Conservation (phyloP, 306 rosid species). For the Dicorynia guianensis region DNA sequence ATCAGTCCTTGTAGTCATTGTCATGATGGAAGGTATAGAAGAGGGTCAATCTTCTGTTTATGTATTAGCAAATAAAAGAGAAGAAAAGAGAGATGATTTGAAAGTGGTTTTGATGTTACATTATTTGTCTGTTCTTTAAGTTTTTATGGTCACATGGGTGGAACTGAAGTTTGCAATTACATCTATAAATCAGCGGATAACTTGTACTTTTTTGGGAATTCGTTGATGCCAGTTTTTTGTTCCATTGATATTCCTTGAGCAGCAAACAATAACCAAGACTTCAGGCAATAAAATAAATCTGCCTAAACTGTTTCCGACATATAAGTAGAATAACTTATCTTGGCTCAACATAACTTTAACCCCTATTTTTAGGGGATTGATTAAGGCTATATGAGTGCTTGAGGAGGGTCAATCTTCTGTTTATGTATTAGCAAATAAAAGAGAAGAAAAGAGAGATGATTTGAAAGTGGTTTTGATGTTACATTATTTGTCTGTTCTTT, state of each 20-base stretch:
- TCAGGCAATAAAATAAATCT: background rate
- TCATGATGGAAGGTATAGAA: constrained; percentile 3
- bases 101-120: constrained; percentile 11
- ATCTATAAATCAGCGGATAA: constrained; percentile 24
- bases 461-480: no score
- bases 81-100: background rate
- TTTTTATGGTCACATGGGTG: background rate
- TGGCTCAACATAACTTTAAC: background rate
- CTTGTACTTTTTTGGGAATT: constrained; percentile 4
- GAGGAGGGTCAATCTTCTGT: no score
- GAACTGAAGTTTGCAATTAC: constrained; percentile 5
- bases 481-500: no score
- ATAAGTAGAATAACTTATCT: constrained; percentile 22
- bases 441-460: no score
- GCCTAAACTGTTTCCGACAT: background rate
- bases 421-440: no score
- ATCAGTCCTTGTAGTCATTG: constrained; percentile 11
- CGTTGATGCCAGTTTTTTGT: constrained; percentile 3
- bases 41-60: background rate
- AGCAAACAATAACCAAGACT: background rate
- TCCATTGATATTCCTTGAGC: background rate
- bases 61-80: background rate
- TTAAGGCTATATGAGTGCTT: background rate
- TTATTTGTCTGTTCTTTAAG: constrained; percentile 22
- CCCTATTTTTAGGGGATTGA: background rate